Conservation (phyloP, 2,329 filamentous ascomycete species). For the Penicillium sp. region DNA sequence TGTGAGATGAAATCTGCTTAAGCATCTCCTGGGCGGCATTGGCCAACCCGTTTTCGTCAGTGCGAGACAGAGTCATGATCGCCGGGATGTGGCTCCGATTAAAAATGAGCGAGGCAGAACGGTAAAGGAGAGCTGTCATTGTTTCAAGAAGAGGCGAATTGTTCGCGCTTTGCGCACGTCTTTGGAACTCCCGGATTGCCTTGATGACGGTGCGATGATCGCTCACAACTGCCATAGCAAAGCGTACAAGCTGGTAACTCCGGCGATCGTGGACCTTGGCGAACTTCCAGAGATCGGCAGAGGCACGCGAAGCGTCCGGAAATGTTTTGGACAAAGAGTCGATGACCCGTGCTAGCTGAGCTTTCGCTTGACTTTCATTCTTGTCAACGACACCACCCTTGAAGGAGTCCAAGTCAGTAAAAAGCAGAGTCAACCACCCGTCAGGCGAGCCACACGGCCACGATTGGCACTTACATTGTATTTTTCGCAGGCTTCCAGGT, state of each 20-base stretch:
- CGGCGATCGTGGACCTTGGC: constrained; percentile 86
- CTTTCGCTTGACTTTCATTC: constrained; percentile 60
- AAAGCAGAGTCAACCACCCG: background rate
- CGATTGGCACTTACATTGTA: constrained; percentile 55
- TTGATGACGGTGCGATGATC: constrained; percentile 89
- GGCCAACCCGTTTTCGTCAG: constrained; percentile 71
- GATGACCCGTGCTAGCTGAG: constrained; percentile 65
- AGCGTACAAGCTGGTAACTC: constrained; percentile 81
- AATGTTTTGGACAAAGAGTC: constrained; percentile 67
- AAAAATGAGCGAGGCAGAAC: constrained; percentile 77
- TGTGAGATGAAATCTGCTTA: constrained; percentile 83
- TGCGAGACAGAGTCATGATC: constrained; percentile 81
- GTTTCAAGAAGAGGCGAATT: constrained; percentile 66
- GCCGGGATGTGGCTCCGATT: constrained; percentile 90
- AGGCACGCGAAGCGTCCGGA: constrained; percentile 66
- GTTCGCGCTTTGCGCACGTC: constrained; percentile 64
- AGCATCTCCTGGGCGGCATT: constrained; percentile 79
- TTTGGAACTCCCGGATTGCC: constrained; percentile 82
- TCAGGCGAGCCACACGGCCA: background rate
- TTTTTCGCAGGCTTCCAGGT: constrained; percentile 76
- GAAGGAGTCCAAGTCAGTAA: constrained; percentile 4
- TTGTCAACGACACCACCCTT: constrained; percentile 67
- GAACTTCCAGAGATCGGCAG: constrained; percentile 78
- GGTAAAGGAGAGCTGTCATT: constrained; percentile 73
- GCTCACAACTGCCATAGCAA: constrained; percentile 74